A percentile compares a stretch with the other conserved stretches of the same genome.
phyloP scores from a whole-genome alignment of 192 early-diverging fungal genomes.

The Kickxella alabastrina region DNA sequence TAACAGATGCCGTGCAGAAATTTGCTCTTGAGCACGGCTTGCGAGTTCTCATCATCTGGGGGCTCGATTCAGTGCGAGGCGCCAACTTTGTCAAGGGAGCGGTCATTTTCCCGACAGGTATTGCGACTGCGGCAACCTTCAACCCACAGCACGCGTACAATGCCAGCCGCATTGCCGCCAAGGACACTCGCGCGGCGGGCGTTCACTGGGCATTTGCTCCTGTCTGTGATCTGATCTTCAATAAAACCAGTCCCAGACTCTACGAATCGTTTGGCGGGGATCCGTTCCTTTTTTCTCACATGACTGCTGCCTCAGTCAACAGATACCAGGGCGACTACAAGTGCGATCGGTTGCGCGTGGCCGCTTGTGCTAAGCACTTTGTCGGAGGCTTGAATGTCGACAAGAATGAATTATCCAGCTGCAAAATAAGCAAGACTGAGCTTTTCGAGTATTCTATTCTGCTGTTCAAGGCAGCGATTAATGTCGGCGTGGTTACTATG shows the following conservation, averaged over 20 bases:
- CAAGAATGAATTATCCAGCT: conserved; percentile 21
- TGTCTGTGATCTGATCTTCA: conserved; percentile 53
- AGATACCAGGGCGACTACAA: conserved; percentile 66
- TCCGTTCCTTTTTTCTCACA: conserved; percentile 50
- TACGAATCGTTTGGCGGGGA: conserved; percentile 60
- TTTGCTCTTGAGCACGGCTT: conserved; percentile 47
- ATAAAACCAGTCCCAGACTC: conserved; percentile 54
- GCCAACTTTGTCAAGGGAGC: conserved; percentile 63
- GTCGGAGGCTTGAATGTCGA: conserved; percentile 57
- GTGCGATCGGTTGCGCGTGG: conserved; percentile 55
- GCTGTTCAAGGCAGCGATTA: conserved; percentile 55
- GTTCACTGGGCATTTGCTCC: conserved; percentile 62
- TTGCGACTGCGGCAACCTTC: conserved; percentile 57
- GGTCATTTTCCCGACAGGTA: conserved; percentile 56
- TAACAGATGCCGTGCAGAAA: conserved; percentile 52
- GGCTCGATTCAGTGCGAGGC: conserved; percentile 61
- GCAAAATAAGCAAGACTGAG: conserved; percentile 49
- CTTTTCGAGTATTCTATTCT: conserved; percentile 61
- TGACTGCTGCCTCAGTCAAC: conserved; percentile 52
- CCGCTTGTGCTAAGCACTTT: conserved; percentile 64
- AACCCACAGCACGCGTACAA: conserved; percentile 54
- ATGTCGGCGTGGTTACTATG: conserved; percentile 56
- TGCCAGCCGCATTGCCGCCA: conserved; percentile 56
- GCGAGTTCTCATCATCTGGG: conserved; percentile 58
- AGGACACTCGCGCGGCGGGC: conserved; percentile 60